Percentiles rank a stretch among this genome's conserved stretches.
phyloP scores from a whole-genome alignment of 768 basidiomycete genomes.

The Lentinula lateritia region DNA sequence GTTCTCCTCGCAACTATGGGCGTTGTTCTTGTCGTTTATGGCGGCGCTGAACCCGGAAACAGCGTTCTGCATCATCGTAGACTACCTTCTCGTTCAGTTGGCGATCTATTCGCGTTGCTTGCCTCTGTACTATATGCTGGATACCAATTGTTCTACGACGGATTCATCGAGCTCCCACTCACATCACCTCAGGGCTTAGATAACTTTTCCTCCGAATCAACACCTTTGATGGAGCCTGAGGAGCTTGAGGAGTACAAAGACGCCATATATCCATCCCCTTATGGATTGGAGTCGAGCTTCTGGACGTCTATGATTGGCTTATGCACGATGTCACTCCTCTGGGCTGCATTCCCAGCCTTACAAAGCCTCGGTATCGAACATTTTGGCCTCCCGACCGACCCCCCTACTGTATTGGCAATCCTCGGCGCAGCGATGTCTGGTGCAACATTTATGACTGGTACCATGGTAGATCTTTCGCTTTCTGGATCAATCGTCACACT shows the following conservation, averaged over 20 bases:
- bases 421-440: not conserved
- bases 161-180: not conserved
- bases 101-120: not conserved
- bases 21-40: not conserved
- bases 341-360: not conserved
- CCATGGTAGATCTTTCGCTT: not conserved
- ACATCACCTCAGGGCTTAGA: not conserved
- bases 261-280: not conserved
- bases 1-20: not conserved
- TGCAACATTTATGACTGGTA: constrained; percentile 1
- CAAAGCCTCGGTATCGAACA: not conserved
- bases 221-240: not conserved
- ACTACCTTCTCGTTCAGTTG: not conserved
- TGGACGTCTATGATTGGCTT: constrained; percentile 1
- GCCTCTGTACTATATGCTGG: not conserved
- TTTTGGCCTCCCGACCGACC: not conserved
- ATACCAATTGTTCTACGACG: not conserved
- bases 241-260: not conserved
- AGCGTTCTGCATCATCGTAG: not conserved
- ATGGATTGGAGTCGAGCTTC: constrained; percentile 1
- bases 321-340: not conserved
- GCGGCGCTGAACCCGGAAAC: not conserved
- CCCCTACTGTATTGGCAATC: not conserved
- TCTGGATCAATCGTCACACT: not conserved
- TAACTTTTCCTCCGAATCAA: not conserved